Evolutionary conservation across 2,329 filamentous ascomycete species (phyloP), one percentile per base, ranked within the genome.

Genomic region (Penicillium sp.): DNA sequence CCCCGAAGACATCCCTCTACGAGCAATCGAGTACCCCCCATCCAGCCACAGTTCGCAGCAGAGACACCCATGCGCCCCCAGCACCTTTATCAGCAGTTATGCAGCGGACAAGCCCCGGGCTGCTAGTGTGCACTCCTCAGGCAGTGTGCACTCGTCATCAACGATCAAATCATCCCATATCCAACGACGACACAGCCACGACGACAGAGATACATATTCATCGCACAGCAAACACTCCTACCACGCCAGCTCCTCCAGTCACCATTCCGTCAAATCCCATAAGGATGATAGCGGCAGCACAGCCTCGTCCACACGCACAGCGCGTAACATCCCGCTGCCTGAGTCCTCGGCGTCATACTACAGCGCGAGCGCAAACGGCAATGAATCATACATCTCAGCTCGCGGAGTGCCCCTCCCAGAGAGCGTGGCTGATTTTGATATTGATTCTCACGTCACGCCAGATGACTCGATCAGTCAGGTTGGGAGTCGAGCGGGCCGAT

Each of bases 391-490:
- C 26, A 11, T 50, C 13, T 54, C 57, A 4, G 58, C 63, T 1
- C 54, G 59, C 20, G 39, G 66, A 22, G 49, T 67, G 10, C 63
- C 64, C 5, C 55, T 68, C 3, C 65, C 65, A 0, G 61, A 65
- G 22, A 68, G 62, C 43, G 57, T 64, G 14, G 46, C 58, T 6
- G 65, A 64, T 7, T 54, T 64, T 10, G 65, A 69, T 27, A 62
- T 67, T 9, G 63, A 72, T 41, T 69, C 69, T 11, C 82, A 89
- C 14, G 74, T 98, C 55, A 86, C 84, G 0, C 84, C 88, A 7
- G 78, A 86, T 45, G 90, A 96, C 67, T 94, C 89, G 0, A 80
- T 89, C 50, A 82, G 83, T 55, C 86, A 89, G 39, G 76, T 90
- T 22, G 66, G 62, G n/a, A 52, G 56, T 26, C 47, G 41, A 10